These are phyloP conservation scores for Nakazawaea sp. DNA, from an alignment of 805 yeast genomes.

Conservation along the genomic window DNA sequence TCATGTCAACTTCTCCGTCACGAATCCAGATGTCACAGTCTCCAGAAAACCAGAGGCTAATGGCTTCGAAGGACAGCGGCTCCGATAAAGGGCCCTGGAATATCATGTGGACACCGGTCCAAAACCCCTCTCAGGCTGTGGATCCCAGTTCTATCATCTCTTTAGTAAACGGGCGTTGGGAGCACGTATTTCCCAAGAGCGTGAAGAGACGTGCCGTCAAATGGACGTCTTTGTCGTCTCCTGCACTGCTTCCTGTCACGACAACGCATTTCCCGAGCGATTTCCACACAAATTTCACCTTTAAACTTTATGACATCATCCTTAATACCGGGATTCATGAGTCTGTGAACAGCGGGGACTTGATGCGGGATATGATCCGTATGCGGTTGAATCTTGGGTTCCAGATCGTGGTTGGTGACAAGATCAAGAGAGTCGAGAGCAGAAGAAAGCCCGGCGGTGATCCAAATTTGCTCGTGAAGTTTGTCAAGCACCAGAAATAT, in stretches of 20 bases:
- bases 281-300: slow-evolving; percentile 65
- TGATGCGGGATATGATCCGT: slow-evolving; percentile 84
- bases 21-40: neutral
- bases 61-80: neutral
- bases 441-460: slow-evolving; percentile 50
- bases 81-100: slow-evolving; percentile 11
- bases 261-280: slow-evolving; percentile 76
- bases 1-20: slow-evolving; percentile 6
- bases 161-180: slow-evolving; percentile 81
- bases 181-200: slow-evolving; percentile 75
- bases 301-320: slow-evolving; percentile 77
- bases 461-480: slow-evolving; percentile 49
- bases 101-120: slow-evolving; percentile 54
- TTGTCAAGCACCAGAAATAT: slow-evolving; percentile 37
- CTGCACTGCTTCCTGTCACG: slow-evolving; percentile 85
- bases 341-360: slow-evolving; percentile 46
- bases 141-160: slow-evolving; percentile 46
- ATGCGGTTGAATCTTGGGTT: slow-evolving; percentile 80
- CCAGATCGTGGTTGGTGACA: slow-evolving; percentile 76
- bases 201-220: slow-evolving; percentile 65
- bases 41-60: slow-evolving; percentile 20
- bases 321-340: slow-evolving; percentile 49
- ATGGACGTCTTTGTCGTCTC: slow-evolving; percentile 91
- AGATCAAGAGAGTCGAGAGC: slow-evolving; percentile 59
- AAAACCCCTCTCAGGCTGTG: slow-evolving; percentile 71